Conservation (phyloP, 106 monocot species). For the Allium cepa region DNA sequence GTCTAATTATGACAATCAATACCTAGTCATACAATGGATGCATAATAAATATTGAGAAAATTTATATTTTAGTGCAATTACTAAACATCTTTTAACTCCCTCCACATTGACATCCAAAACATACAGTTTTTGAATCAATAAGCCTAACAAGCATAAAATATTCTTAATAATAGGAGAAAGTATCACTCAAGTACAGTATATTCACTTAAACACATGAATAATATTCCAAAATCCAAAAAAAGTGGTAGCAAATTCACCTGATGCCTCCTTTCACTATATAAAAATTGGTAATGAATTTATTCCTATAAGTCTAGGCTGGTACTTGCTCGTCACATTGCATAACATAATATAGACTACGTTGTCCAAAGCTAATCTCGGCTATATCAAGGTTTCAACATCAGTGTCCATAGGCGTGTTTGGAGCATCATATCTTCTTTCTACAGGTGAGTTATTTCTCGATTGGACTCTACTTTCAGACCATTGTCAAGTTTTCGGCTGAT, state of each 20-base stretch:
- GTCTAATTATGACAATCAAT: too few relatives aligned
- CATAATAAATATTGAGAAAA: too few relatives aligned
- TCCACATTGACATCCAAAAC: too few relatives aligned
- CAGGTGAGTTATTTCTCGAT: background rate
- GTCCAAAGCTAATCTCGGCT: background rate
- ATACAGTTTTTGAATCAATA: too few relatives aligned
- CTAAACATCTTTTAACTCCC: too few relatives aligned
- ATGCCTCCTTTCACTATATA: conserved; percentile 25
- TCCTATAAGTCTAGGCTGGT: conserved; percentile 5
- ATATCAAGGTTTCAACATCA: conserved; percentile 4
- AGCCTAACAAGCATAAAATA: too few relatives aligned
- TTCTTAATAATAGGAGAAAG: too few relatives aligned
- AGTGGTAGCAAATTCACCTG: background rate
- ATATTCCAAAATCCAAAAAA: background rate
- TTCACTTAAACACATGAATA: too few relatives aligned
- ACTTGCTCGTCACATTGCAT: conserved; percentile 5
- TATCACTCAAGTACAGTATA: too few relatives aligned
- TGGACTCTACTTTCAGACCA: background rate
- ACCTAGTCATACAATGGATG: too few relatives aligned
- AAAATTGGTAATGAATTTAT: conserved; percentile 21
- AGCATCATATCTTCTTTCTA: conserved; percentile 6
- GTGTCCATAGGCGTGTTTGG: conserved; percentile 7
- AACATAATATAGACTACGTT: conserved; percentile 1
- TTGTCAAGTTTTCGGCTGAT: background rate
- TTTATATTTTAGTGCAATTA: too few relatives aligned